phyloP scores from a whole-genome alignment of 2,329 filamentous ascomycete species.

The Chalaropsis thielavioides region DNA sequence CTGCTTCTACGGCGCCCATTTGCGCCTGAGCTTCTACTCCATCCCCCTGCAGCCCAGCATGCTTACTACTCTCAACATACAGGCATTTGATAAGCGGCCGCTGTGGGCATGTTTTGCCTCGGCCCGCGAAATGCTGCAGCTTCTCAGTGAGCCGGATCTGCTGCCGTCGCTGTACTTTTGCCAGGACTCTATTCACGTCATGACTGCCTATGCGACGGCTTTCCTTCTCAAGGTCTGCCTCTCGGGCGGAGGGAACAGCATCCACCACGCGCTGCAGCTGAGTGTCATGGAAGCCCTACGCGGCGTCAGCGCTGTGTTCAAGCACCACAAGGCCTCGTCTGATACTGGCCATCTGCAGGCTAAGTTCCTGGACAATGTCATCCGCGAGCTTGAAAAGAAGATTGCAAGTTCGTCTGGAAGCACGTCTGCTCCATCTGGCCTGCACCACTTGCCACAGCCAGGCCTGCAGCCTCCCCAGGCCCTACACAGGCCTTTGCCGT shows the following conservation, averaged over 20 bases:
- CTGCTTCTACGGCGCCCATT: constrained; percentile 28
- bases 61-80: constrained; percentile 20
- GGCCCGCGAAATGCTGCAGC: constrained; percentile 24
- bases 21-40: constrained; percentile 27
- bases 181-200: constrained; percentile 30
- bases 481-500: neutral
- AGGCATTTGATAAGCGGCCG: constrained; percentile 22
- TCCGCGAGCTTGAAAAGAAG: constrained; percentile 15
- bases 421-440: neutral
- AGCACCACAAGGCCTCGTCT: constrained; percentile 22
- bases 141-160: constrained; percentile 22
- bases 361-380: constrained; percentile 21
- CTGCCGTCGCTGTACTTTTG: constrained; percentile 27
- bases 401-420: neutral
- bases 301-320: constrained; percentile 21
- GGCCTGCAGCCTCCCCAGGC: neutral
- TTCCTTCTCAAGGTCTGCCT: constrained; percentile 26
- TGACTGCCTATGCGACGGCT: constrained; percentile 29
- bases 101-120: constrained; percentile 24
- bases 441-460: neutral
- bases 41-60: constrained; percentile 25
- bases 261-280: constrained; percentile 15
- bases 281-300: constrained; percentile 19
- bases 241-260: constrained; percentile 10
- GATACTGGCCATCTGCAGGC: constrained; percentile 24